Base-by-base conservation (phyloP, 345 rosid genomes). In the Aethionema arabicum region DNA sequence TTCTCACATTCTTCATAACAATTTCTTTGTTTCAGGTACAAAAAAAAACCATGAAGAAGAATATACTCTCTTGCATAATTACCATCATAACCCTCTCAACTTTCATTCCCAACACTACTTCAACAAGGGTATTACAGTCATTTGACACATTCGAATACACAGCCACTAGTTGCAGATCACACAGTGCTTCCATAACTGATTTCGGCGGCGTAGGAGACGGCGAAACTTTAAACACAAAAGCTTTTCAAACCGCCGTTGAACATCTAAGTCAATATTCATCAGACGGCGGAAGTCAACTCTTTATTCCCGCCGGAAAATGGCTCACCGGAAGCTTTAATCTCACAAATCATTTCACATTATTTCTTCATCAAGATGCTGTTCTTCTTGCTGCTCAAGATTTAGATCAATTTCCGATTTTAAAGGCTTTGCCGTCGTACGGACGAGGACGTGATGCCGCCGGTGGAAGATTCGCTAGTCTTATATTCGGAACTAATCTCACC, bases 121-220 rank as follows among this genome's bases (percentile, higher is more conserved):
- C 45, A 31, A 38, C 50, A 72, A 65, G 49, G 57, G 52, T 16
- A 52, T 8, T 13, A 65, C 44, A 59, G 52, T 65, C 75, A 52
- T 52, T 32, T 39, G 56, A 75, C 4, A 63, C 82, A 0, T 70
- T 86, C 32, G 88, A 85, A 78, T 92, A 92, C 84, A 67, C 59
- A 41, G 98, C 91, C 3, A 77, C 81, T 5, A 85, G 63, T 7
- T 92, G 98, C 76, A 83, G 96, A 69, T 84, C 80, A 37, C 91
- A 88, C 68, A 85, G 81, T 52, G 95, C 83, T 4, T 82, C 93
- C 12, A 61, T 92, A 32, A 89, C 95, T 32, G 98, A 92, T 47
- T 92, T 75, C 45, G 98, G 98, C 38, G 96, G 84, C 10, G 90
- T 87, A 11, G 93, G 95, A 5, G 98, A 92, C 67, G 98, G 98